These are phyloP conservation scores for Kluyveromyces marxianus DNA, from an alignment of 1,139 yeast species.

Conservation along the genomic window DNA sequence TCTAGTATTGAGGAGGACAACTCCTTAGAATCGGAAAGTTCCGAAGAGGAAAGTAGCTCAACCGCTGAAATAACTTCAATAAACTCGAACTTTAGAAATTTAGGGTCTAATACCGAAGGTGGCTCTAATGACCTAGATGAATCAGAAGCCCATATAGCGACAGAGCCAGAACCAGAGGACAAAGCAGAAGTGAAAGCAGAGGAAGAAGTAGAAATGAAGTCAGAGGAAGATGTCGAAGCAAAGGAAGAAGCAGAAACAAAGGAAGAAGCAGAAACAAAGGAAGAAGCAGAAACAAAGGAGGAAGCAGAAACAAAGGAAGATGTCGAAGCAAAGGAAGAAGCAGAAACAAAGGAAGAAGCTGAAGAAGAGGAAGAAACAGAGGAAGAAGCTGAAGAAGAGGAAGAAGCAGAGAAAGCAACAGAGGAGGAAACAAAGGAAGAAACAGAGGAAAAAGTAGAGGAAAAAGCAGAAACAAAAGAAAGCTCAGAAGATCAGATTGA, in stretches of 20 bases:
- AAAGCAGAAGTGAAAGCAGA: background rate
- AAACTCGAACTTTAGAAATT: no score
- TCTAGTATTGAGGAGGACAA: conserved; percentile 11
- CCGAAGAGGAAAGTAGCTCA: background rate
- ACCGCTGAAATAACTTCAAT: no score
- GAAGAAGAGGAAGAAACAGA: conserved; percentile 6
- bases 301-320: background rate
- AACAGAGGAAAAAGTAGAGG: background rate
- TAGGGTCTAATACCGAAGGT: no score
- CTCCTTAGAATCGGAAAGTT: conserved; percentile 4
- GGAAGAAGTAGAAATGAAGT: background rate
- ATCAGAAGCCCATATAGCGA: background rate
- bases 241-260: background rate
- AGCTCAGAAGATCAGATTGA: background rate
- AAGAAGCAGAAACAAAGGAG: background rate
- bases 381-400: conserved; percentile 6
- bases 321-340: background rate
- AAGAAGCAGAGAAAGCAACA: conserved; percentile 19
- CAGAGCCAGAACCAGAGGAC: no score
- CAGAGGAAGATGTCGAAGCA: conserved; percentile 5
- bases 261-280: background rate
- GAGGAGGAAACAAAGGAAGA: conserved; percentile 1
- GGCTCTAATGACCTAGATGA: no score
- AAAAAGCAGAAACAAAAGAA: background rate
- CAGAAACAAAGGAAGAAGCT: background rate